Evolutionary conservation across 495 filamentous ascomycete genomes (phyloP), one percentile per base, ranked within the genome.

Genomic region (Hyphodiscus hymeniophilus): DNA sequence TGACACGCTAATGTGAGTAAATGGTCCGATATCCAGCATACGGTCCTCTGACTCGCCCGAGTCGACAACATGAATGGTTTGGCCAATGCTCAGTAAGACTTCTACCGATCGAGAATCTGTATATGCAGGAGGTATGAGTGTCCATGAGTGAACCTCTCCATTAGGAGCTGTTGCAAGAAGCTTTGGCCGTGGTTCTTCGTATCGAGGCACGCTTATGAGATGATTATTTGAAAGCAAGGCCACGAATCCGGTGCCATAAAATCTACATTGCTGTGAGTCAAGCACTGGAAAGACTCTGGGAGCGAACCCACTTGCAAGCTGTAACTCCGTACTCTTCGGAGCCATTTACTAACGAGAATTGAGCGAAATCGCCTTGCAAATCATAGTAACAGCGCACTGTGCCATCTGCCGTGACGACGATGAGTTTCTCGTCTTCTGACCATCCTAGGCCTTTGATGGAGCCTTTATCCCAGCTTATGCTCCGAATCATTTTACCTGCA

Each of bases 81-180:
- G 78, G 21, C 76, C 81, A 28, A 95, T 87, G 43, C 89, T 90
- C 11, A 97, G 66, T 15, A 98, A 71, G 3, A 94, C 92, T 64
- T 98, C 94, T 2, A 97, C 92, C 18, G 90, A 91, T 8, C 91
- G 80, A n/a, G 91, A 96, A 22, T 95, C 75, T 0, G 92, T 91
- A 59, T 89, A 83, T 11, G 85, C 81, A 3, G 92, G 94, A 20
- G 94, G 82, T 24, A 96, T 87, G 45, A 97, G 67, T 21, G 82
- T 77, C 92, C 92, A 98, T 1, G 89, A 88, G 42, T 89, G 79
- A 7, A 98, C 82, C 18, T 81, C 71, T 3, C 82, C 87, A 57
- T 84, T 79, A 0, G 91, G 85, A 2, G 85, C 84, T 43, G 77
- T 67, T 3, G 89, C 88, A 13, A 97, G 77, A 2, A 85, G 68